Conservation (phyloP, 441 rosid species). For the Gossypium laxum region DNA sequence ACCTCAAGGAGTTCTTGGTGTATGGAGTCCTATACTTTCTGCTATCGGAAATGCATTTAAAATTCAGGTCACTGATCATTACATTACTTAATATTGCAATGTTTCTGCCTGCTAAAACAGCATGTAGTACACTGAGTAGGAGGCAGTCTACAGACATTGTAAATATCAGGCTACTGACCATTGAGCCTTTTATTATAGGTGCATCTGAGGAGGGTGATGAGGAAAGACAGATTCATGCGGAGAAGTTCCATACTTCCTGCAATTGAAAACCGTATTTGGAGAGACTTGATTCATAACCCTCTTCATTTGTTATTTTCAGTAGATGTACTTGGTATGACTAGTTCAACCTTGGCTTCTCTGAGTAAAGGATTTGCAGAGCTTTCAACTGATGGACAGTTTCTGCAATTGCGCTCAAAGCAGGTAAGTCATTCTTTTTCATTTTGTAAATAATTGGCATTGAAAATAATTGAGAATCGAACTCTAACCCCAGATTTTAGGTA, state of each 20-base stretch:
- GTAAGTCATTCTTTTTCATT: conserved; percentile 28
- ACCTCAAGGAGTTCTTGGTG: conserved; percentile 89
- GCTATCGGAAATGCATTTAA: conserved; percentile 97
- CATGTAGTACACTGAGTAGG: not conserved
- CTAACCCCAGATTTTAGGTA: conserved; percentile 40
- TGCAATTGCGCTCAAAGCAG: conserved; percentile 91
- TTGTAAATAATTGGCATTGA: not conserved
- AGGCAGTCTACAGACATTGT: not conserved
- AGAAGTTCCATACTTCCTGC: conserved; percentile 88
- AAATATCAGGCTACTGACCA: not conserved
- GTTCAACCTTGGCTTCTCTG: conserved; percentile 93
- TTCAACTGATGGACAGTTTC: conserved; percentile 93
- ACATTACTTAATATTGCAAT: conserved; percentile 9
- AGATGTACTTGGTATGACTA: conserved; percentile 97
- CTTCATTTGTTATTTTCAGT: conserved; percentile 85
- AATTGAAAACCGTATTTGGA: conserved; percentile 74
- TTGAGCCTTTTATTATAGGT: conserved; percentile 38
- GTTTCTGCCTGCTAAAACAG: not conserved
- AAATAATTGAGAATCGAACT: conserved; percentile 9
- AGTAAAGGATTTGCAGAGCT: conserved; percentile 98
- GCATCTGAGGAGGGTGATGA: conserved; percentile 94
- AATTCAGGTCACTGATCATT: conserved; percentile 56
- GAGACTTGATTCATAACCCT: conserved; percentile 97
- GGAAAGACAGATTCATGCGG: conserved; percentile 80
- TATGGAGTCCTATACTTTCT: conserved; percentile 91